These are phyloP conservation scores for Amanita muscaria DNA, from an alignment of 768 basidiomycete genomes.

Conservation along the genomic window DNA sequence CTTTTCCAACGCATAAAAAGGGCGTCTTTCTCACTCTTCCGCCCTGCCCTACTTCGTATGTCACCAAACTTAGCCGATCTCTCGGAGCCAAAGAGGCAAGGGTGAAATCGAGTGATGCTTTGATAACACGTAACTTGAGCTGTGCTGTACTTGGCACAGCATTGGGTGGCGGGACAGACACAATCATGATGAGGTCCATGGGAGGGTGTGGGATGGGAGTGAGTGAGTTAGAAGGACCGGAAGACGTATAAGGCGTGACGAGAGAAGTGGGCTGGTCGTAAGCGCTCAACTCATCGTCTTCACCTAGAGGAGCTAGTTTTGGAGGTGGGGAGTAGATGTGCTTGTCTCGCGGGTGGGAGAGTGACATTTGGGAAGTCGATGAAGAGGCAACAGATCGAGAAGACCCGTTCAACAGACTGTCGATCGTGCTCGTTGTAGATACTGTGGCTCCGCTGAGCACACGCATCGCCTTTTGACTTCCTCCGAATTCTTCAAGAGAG, in stretches of 20 bases:
- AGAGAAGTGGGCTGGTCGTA: slow-evolving; percentile 52
- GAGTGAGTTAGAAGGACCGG: slow-evolving; percentile 73
- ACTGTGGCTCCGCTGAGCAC: slow-evolving; percentile 73
- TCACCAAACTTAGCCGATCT: slow-evolving; percentile 85
- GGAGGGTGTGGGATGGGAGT: slow-evolving; percentile 78
- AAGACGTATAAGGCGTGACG: slow-evolving; percentile 63
- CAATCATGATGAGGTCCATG: slow-evolving; percentile 85
- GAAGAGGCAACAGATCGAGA: slow-evolving; percentile 65
- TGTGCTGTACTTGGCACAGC: slow-evolving; percentile 70
- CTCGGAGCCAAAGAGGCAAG: slow-evolving; percentile 64
- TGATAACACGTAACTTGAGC: slow-evolving; percentile 85
- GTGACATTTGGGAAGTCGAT: slow-evolving; percentile 61
- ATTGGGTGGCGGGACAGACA: slow-evolving; percentile 73
- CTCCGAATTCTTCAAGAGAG: slow-evolving; percentile 72
- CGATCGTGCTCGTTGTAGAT: slow-evolving; percentile 55
- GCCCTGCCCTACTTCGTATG: slow-evolving; percentile 81
- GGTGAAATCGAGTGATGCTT: slow-evolving; percentile 79
- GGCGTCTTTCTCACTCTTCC: slow-evolving; percentile 90
- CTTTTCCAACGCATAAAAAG: slow-evolving; percentile 66
- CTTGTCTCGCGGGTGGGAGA: slow-evolving; percentile 29
- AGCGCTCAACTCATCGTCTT: slow-evolving; percentile 56
- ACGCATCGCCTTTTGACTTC: slow-evolving; percentile 65
- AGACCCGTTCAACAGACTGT: slow-evolving; percentile 60
- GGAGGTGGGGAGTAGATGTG: slow-evolving; percentile 26
- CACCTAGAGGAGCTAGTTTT: slow-evolving; percentile 60